These are phyloP conservation scores for Olyra latifolia DNA, from an alignment of 176 grass and related monocot species.

Conservation along the genomic window DNA sequence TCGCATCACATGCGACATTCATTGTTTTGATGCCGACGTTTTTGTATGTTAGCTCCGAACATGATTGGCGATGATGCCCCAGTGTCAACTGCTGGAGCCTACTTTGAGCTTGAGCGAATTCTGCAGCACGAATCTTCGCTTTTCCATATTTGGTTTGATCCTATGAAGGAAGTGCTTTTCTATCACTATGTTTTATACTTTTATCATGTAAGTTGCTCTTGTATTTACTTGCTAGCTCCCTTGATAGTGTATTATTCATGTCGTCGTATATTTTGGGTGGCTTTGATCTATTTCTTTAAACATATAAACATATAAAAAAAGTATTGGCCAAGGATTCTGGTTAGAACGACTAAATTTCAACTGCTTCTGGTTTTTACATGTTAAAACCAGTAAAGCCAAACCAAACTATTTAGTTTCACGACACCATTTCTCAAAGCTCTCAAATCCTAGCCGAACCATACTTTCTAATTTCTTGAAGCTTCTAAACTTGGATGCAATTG, in stretches of 20 bases:
- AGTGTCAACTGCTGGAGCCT: no score
- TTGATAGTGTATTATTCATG: background rate
- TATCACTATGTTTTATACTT: background rate
- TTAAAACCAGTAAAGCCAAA: no score
- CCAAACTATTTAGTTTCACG: no score
- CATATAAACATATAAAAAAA: background rate
- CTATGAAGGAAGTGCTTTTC: background rate
- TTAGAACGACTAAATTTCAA: no score
- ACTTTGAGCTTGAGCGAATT: background rate
- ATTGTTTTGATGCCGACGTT: background rate
- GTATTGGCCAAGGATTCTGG: background rate
- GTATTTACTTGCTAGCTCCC: background rate
- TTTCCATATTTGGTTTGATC: background rate
- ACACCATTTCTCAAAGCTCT: no score
- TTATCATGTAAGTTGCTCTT: background rate
- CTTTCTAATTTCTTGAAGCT: no score
- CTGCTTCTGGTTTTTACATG: no score
- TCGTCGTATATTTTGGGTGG: background rate
- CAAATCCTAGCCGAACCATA: no score
- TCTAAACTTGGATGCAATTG: no score
- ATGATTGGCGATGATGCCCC: background rate
- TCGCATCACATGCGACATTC: background rate
- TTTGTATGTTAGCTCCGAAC: background rate
- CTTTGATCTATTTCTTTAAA: background rate
- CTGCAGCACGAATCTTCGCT: background rate